Evolutionary conservation across 208 protist species (phyloP), one percentile per base, ranked within the genome.

Genomic region (Porcisia hertigi): DNA sequence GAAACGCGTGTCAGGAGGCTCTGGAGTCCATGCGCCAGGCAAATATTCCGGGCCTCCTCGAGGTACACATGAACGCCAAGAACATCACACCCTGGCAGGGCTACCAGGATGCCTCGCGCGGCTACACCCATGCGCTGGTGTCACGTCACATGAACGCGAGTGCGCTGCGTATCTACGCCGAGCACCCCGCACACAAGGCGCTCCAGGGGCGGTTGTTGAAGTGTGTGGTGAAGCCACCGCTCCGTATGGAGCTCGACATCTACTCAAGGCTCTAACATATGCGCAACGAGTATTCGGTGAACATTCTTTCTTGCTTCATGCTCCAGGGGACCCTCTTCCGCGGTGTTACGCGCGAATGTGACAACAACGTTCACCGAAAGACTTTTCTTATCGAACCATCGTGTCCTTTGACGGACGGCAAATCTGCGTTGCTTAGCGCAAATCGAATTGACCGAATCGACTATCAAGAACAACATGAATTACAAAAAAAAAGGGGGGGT

Each of bases 111-210:
- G 76, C 72, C 73, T 83, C 73, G 36, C 69, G 78, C 43, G 88
- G 83, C 58, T 95, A 89, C 80, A 93, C 88, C 23, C 89, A 95
- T 55, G 85, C 80, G 16, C 59, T 95, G 9, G 81, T 93, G 3
- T 93, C 88, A 39, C 85, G 84, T 67, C 91, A 95, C 81, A 34
- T 72, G 34, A 88, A 89, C 58, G 85, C 80, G 6, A 63, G 41
- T 1, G 86, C 85, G 11, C 73, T 95, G 71, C 73, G 84, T 39
- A 71, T 86, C 60, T 93, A 92, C 76, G 85, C 77, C 12, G 78
- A 86, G 4, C 81, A 88, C 59, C 87, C 91, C 1, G 81, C 80
- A 25, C 88, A 95, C 79, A 85, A 85, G 74, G 84, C 64, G 2
- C 67, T 93, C 60, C 82, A 88, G 69, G 84, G 66, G 34, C 76